These are phyloP conservation scores for Albophoma yamanashiensis DNA, from an alignment of 2,329 filamentous ascomycete genomes.

Conservation along the genomic window DNA sequence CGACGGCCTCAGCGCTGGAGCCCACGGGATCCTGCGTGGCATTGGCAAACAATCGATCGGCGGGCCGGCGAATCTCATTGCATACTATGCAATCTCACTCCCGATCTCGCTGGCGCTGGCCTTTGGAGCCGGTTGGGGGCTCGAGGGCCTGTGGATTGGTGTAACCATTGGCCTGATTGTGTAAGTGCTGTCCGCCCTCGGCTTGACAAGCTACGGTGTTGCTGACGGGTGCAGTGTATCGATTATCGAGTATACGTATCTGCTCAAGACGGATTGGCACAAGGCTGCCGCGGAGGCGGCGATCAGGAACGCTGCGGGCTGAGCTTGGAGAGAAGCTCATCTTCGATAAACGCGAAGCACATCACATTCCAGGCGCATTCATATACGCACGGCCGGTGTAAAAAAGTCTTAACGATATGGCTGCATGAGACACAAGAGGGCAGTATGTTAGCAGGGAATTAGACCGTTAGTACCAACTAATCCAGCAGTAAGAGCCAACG, in stretches of 20 bases:
- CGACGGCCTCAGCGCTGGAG: slow-evolving; percentile 68
- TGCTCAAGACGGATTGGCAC: slow-evolving; percentile 42
- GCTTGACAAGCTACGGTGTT: no score
- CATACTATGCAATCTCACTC: slow-evolving; percentile 79
- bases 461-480: neutral
- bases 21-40: slow-evolving; percentile 76
- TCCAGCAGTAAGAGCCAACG: neutral
- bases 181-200: slow-evolving; percentile 24
- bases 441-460: neutral
- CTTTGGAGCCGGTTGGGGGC: slow-evolving; percentile 66
- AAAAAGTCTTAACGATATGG: neutral
- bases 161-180: slow-evolving; percentile 61
- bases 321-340: slow-evolving; percentile 3
- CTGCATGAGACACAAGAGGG: neutral
- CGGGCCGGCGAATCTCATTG: slow-evolving; percentile 76
- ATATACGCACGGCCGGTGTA: neutral
- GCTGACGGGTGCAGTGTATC: slow-evolving; percentile 28
- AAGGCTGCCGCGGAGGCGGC: slow-evolving; percentile 42
- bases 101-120: slow-evolving; percentile 71
- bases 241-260: slow-evolving; percentile 42
- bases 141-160: slow-evolving; percentile 74
- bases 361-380: neutral
- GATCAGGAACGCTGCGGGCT: slow-evolving; percentile 35
- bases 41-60: slow-evolving; percentile 84
- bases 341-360: neutral